These are phyloP conservation scores for Radiomyces spectabilis DNA, from an alignment of 192 early-diverging fungal species.

Conservation along the genomic window DNA sequence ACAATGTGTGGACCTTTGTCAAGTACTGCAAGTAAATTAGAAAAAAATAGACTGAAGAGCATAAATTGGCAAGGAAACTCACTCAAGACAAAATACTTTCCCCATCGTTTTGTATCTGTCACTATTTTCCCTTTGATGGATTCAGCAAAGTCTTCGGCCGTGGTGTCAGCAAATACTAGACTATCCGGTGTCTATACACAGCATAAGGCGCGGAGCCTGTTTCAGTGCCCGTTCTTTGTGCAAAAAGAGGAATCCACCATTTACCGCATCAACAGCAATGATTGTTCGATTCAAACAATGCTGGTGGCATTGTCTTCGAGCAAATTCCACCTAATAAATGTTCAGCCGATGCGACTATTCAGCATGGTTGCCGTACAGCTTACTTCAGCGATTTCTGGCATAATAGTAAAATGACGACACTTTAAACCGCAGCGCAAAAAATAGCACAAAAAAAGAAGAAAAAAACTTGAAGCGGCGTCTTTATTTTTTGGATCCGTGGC, in stretches of 20 bases:
- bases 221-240: too few relatives aligned
- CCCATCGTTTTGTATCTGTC: conserved; percentile 56
- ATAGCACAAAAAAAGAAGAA: too few relatives aligned
- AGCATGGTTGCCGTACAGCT: too few relatives aligned
- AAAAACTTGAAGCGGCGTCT: too few relatives aligned
- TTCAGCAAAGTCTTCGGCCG: conserved; percentile 22
- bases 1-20: conserved; percentile 40
- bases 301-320: conserved; percentile 45
- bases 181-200: conserved; percentile 26
- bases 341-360: too few relatives aligned
- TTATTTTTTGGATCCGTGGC: too few relatives aligned
- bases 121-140: conserved; percentile 41
- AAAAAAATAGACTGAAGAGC: not conserved
- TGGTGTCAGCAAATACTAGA: conserved; percentile 37
- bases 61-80: not conserved
- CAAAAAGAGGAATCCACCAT: too few relatives aligned
- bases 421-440: too few relatives aligned
- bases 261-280: conserved; percentile 33
- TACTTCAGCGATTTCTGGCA: conserved; percentile 31
- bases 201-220: too few relatives aligned
- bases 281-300: conserved; percentile 45
- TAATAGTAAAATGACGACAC: too few relatives aligned
- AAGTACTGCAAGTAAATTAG: too few relatives aligned
- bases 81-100: conserved; percentile 66
- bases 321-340: conserved; percentile 67